Percentiles rank a stretch among this genome's conserved stretches.
These are phyloP conservation scores for Penicillium expansum DNA, from an alignment of 2,329 filamentous ascomycete genomes.

Conservation along the genomic window DNA sequence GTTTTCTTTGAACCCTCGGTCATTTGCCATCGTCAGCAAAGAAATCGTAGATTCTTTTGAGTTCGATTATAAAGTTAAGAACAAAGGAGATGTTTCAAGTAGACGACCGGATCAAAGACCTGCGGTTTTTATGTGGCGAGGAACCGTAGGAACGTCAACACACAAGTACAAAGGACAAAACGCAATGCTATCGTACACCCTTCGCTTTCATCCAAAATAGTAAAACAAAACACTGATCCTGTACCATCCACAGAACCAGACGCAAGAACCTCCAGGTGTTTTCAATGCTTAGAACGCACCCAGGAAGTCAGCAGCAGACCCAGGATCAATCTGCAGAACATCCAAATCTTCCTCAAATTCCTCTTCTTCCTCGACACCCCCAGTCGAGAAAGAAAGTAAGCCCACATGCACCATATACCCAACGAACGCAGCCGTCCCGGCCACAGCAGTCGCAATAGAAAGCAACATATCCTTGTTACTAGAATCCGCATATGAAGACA, in stretches of 20 bases:
- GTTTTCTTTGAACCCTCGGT: background rate
- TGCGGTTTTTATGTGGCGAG: background rate
- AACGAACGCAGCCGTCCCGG: constrained; percentile 35
- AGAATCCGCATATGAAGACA: constrained; percentile 25
- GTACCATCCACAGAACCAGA: background rate
- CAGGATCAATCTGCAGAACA: constrained; percentile 4
- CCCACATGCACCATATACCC: constrained; percentile 39
- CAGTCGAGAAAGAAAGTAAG: constrained; percentile 17
- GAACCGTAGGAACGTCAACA: background rate
- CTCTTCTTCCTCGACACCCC: background rate
- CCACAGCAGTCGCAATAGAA: constrained; percentile 37
- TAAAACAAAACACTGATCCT: background rate
- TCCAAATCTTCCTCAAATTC: constrained; percentile 14
- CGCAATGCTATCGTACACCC: constrained; percentile 10
- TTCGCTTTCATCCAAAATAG: background rate
- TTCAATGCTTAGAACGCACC: background rate
- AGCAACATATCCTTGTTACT: constrained; percentile 36
- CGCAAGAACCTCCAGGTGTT: background rate
- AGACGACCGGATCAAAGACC: background rate
- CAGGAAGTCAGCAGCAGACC: constrained; percentile 20
- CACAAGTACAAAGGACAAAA: background rate
- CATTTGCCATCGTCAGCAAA: background rate
- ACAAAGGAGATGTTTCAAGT: background rate
- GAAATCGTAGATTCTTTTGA: background rate
- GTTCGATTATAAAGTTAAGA: background rate